Conservation (phyloP, 75 land plant genomes). For the Cupressus sempervirens region DNA sequence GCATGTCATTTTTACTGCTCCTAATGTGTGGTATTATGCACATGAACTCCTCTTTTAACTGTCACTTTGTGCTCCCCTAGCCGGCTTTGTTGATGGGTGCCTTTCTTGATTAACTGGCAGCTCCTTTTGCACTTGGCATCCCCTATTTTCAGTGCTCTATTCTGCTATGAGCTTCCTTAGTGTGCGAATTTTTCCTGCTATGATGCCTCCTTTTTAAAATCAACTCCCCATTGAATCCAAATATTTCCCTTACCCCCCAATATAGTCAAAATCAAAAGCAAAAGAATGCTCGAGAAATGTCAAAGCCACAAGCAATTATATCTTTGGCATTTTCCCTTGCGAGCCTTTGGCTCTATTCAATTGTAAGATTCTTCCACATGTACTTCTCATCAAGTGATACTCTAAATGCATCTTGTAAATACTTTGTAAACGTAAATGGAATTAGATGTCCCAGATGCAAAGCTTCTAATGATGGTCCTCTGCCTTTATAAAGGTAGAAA, state of each 20-base stretch:
- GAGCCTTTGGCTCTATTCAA: conserved; percentile 77
- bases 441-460: conserved; percentile 94
- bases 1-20: too few relatives aligned
- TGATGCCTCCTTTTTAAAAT: too few relatives aligned
- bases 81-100: too few relatives aligned
- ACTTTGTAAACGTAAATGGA: conserved; percentile 99
- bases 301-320: conserved; percentile 99
- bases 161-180: too few relatives aligned
- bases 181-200: too few relatives aligned
- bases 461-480: conserved; percentile 96
- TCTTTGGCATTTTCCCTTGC: conserved; percentile 99
- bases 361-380: conserved; percentile 92
- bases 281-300: conserved; percentile 77
- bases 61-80: too few relatives aligned
- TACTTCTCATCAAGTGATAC: conserved; percentile 99
- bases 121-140: too few relatives aligned
- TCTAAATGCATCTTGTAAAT: conserved; percentile 93
- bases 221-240: too few relatives aligned
- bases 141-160: too few relatives aligned
- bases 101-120: too few relatives aligned
- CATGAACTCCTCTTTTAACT: too few relatives aligned
- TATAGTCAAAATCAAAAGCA: conserved; percentile 93
- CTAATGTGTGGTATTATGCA: too few relatives aligned
- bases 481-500: conserved; percentile 89
- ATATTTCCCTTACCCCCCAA: conserved; percentile 87